Evolutionary conservation across 352 stramenopile genomes (phyloP), one percentile per base, ranked within the genome.

Genomic region (Pythium apleroticum): DNA sequence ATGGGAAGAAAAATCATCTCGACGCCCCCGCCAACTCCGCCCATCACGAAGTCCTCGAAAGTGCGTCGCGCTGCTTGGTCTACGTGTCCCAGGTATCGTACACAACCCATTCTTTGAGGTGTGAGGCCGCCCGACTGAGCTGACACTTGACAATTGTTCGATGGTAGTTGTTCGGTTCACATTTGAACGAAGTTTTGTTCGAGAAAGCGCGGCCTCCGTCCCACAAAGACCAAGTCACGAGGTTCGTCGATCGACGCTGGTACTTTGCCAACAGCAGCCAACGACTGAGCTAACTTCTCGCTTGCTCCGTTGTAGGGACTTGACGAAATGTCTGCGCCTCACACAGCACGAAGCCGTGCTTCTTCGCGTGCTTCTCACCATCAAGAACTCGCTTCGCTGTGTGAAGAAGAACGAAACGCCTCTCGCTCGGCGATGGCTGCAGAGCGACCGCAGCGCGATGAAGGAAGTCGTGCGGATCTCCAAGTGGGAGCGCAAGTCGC

Each of bases 371-470:
- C 55, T 88, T n/a, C 70, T 86, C 28, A 84, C 75, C 1, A 59
- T 89, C 14, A 88, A 85, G 55, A 81, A 85, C 57, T 84, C 76
- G 28, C 54, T 91, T 20, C 75, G 82, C 7, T 89, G 75, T 55
- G 66, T 88, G 49, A 66, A 14, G 4, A 57, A 52, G 66, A 67
- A 45, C 62, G 62, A 45, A 35, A 45, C n/a, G 35, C 56, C n/a
- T 61, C 77, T 19, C 64, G 59, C 52, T 41, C 52, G 52, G 5
- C 60, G 39, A 10, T 65, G 59, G 59, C 39, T 66, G 0, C 33
- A 66, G 19, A 62, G 24, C 10, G 53, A 68, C 24, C 27, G 24
- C 2, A 10, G 20, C 11, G 48, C 53, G 43, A 59, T 87, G 76
- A 52, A 33, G 3, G 60, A 66, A 43, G 56, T 66, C 27, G 28